Base-by-base conservation (phyloP, 257 asterid species). In the Solanum peruvianum region DNA sequence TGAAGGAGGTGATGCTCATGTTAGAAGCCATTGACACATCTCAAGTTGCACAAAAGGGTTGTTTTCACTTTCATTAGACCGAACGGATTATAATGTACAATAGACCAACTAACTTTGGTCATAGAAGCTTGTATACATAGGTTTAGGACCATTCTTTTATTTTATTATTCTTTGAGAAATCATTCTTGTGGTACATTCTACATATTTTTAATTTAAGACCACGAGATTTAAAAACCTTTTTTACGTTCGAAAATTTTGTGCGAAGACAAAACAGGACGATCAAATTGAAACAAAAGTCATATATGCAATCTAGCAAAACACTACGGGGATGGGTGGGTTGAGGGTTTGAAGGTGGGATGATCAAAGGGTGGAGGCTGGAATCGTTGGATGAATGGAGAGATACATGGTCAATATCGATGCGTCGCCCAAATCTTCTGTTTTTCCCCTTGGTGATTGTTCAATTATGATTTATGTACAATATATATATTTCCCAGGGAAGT, bases 21-120 rank as follows among this genome's bases (percentile, higher is more conserved):
- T 69, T 91, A 41, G 89, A 86, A 86, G 89, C 81, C 62, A 78
- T 91, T 12, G 20, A 20, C 6, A 18, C 35, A 49, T 82, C 86
- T 16, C 23, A 82, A 66, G 87, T 52, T n/a, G 44, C 86, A 77
- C n/a, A 42, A 77, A 77, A 77, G 6, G 37, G 27, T 13, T 77
- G 83, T 42, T 42, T 77, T n/a, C 37, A 1, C 27, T 42, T 56
- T 56, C 14, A 13, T n/a, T 42, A 25, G 60, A 77, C 23, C 62
- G 16, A n/a, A 77, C 14, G 9, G n/a, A 42, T 41, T 42, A 76
- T n/a, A 42, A 77, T 77, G n/a, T 42, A 77, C 23, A 25, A 42
- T 76, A n/a, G 21, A 77, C 14, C 14, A 4, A 11, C 35, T n/a
- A 4, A 11, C 35, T n/a, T 42, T 42, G 39, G 20, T 4, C 45